phyloP scores from a whole-genome alignment of 2,329 filamentous ascomycete species.

The Trichoderma endophyticum region DNA sequence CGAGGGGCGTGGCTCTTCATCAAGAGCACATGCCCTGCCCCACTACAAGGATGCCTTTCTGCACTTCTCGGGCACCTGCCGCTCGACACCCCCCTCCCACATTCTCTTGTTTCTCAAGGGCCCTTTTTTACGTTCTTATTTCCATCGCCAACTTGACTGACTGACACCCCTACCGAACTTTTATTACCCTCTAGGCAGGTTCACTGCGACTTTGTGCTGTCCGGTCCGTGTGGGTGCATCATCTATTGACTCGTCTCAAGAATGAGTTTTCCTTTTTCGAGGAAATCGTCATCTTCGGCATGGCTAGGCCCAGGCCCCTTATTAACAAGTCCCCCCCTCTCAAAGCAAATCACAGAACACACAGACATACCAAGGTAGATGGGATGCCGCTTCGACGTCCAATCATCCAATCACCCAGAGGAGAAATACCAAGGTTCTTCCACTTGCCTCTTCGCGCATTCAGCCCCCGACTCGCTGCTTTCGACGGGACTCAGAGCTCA shows the following conservation, averaged over 20 bases:
- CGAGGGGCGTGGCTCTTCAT: conserved; percentile 15
- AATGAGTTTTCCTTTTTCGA: background rate
- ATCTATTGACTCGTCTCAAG: background rate
- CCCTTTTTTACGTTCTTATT: conserved; percentile 5
- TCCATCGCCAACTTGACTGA: background rate
- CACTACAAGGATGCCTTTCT: conserved; percentile 6
- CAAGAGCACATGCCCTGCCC: conserved; percentile 12
- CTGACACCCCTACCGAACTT: background rate
- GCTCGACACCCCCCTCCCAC: background rate
- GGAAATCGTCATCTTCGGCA: background rate
- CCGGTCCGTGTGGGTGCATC: background rate
- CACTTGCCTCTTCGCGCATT: background rate
- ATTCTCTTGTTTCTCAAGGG: background rate
- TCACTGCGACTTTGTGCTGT: background rate
- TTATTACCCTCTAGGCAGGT: background rate
- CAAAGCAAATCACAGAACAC: background rate
- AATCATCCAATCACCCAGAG: background rate
- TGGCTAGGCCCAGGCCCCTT: background rate
- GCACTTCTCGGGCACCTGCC: conserved; percentile 8
- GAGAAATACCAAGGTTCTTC: background rate
- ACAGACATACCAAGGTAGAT: background rate
- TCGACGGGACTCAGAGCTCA: background rate
- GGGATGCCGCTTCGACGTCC: background rate
- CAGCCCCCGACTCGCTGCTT: background rate
- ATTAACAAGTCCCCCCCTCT: background rate